Conservation (phyloP, 371 early-diverging fungal species). For the Apophysomyces variabilis region DNA sequence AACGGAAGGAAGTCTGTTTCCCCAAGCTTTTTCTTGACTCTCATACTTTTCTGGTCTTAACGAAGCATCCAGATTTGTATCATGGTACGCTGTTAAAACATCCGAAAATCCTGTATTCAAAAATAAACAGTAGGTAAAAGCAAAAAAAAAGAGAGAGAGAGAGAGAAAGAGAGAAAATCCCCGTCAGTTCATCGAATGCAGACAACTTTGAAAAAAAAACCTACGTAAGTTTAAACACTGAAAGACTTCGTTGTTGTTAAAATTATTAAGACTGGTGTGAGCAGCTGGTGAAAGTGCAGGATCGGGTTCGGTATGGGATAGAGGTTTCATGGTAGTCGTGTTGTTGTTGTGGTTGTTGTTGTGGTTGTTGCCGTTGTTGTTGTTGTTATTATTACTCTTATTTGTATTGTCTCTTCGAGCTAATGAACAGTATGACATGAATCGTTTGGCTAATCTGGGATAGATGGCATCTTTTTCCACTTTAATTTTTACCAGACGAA, state of each 20-base stretch:
- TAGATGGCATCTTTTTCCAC: not conserved
- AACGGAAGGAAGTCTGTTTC: slow-evolving; percentile 22
- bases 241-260: slow-evolving; percentile 29
- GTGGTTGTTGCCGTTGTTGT: too few relatives aligned
- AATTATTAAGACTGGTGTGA: slow-evolving; percentile 27
- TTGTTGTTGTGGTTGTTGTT: too few relatives aligned
- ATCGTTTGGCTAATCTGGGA: not conserved
- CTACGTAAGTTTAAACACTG: slow-evolving; percentile 31
- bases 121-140: not conserved
- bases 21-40: slow-evolving; percentile 40
- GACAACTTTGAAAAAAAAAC: not conserved
- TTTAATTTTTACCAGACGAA: slow-evolving; percentile 10
- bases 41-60: slow-evolving; percentile 32
- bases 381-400: not conserved
- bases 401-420: slow-evolving; percentile 7
- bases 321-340: not conserved
- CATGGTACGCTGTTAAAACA: slow-evolving; percentile 24
- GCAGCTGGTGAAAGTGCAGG: slow-evolving; percentile 11
- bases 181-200: too few relatives aligned
- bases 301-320: slow-evolving; percentile 18
- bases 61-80: slow-evolving; percentile 20
- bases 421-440: not conserved
- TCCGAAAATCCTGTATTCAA: slow-evolving; percentile 26
- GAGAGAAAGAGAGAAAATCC: not conserved
- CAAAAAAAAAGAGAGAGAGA: not conserved